Conservation (phyloP, 148 eudicot genomes). For the Rhododendron henanense region DNA sequence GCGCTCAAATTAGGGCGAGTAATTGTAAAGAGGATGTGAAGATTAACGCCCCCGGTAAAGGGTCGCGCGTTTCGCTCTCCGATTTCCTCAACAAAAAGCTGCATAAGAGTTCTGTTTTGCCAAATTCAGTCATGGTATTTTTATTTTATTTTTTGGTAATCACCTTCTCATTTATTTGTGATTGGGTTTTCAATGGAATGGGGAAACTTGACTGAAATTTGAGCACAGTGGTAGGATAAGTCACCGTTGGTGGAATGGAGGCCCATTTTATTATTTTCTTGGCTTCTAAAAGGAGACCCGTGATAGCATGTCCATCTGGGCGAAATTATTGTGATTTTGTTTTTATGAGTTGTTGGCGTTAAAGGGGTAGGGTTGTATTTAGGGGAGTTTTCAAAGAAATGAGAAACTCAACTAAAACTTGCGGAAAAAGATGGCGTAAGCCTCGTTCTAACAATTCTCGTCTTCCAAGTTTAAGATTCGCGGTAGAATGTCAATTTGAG, state of each 20-base stretch:
- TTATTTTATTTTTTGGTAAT: background rate
- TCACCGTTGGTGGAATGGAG: constrained; percentile 2
- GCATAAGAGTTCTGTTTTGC: constrained; percentile 46
- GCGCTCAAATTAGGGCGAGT: constrained; percentile 16
- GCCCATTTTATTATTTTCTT: background rate
- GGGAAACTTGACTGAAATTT: background rate
- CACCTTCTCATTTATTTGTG: too few species aligned
- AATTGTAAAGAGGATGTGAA: constrained; percentile 20
- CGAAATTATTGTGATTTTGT: background rate
- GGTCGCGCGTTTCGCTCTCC: constrained; percentile 38
- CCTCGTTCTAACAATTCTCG: background rate
- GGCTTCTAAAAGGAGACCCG: background rate
- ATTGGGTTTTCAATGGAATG: background rate
- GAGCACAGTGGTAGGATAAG: background rate
- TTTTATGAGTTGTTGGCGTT: background rate
- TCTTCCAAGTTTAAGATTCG: background rate
- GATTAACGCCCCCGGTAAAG: constrained; percentile 6
- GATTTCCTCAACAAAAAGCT: constrained; percentile 57
- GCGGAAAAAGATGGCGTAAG: background rate
- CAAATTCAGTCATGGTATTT: constrained; percentile 30
- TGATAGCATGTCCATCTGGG: background rate
- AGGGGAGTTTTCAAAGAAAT: background rate
- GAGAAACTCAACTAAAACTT: background rate
- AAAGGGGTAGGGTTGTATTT: background rate
- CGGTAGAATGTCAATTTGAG: background rate